Base-by-base conservation (phyloP, 2,329 filamentous ascomycete genomes). In the Triangularia verruculosa region DNA sequence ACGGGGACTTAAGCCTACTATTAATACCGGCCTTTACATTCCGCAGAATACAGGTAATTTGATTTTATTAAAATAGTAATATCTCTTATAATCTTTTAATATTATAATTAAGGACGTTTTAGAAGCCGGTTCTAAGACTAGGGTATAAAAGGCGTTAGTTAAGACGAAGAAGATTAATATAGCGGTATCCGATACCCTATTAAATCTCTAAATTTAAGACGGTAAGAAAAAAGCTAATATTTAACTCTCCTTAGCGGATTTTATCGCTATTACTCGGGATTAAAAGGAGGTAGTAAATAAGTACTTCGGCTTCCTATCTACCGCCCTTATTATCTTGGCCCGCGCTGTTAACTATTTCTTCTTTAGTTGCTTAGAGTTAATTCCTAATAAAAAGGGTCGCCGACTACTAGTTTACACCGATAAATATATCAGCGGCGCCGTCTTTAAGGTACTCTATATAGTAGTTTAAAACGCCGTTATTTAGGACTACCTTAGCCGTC, bases 311-410 rank as follows among this genome's bases (percentile, higher is more conserved):
- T 61, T 82, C 2, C 61, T 79, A 4, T 69, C 68, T 0, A 65
- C 68, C 0, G 74, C 77, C 30, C 74, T 77, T 9, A 66, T 68
- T 0, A 70, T 78, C 0, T 68, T 80, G 0, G 64, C 71, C 3
- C 59, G 74, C 11, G 67, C 69, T 0, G 76, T 79, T 65, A 78
- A 77, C 28, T 34, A 66, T 6, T 74, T 70, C 62, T 79, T 79
- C 67, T 78, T 74, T 61, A 79, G 72, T 60, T 72, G 74, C 1
- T 76, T 77, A 0, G 79, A 82, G 64, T 72, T 81, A 3, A 62
- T 83, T 0, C 64, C 72, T 0, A 81, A 84, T 58, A 78, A 82
- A 43, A 78, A 76, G 57, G 80, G 81, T 1, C 74, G 77, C 1
- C 64, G 54, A 0, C 54, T 80, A 1, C 75, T 77, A 0, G 69